phyloP scores from a whole-genome alignment of 768 basidiomycete species.

The Dendrothele bispora region DNA sequence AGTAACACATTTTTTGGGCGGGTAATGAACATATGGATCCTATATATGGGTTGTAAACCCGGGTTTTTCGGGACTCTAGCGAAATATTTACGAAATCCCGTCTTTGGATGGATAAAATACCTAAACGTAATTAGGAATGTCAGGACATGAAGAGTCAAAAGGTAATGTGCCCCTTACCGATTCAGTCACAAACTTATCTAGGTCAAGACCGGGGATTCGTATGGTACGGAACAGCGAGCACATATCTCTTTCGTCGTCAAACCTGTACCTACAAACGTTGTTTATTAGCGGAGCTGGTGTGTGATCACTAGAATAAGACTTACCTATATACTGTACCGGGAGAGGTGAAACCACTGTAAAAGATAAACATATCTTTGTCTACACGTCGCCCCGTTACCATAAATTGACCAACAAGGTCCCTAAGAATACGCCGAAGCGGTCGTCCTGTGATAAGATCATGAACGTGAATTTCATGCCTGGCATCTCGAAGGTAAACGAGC shows the following conservation, averaged over 20 bases:
- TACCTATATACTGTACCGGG: constrained; percentile 1
- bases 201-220: background rate
- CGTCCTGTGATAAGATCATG: constrained; percentile 1
- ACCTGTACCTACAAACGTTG: background rate
- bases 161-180: background rate
- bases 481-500: constrained; percentile 4
- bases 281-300: background rate
- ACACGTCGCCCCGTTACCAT: constrained; percentile 1
- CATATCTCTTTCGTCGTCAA: background rate
- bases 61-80: background rate
- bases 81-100: background rate
- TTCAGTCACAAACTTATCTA: background rate
- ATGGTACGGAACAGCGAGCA: constrained; percentile 2
- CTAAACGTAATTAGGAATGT: background rate
- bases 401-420: background rate
- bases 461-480: constrained; percentile 2
- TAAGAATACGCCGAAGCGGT: background rate
- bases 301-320: too few species aligned
- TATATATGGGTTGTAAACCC: background rate
- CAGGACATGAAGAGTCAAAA: too few species aligned
- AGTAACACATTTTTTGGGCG: background rate
- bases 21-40: constrained; percentile 5
- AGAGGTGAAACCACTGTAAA: constrained; percentile 3
- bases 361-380: constrained; percentile 4
- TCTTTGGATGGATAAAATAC: constrained; percentile 4